These are phyloP conservation scores for Bryopsis sp. DNA, from an alignment of 139 green algal species.

Conservation along the genomic window DNA sequence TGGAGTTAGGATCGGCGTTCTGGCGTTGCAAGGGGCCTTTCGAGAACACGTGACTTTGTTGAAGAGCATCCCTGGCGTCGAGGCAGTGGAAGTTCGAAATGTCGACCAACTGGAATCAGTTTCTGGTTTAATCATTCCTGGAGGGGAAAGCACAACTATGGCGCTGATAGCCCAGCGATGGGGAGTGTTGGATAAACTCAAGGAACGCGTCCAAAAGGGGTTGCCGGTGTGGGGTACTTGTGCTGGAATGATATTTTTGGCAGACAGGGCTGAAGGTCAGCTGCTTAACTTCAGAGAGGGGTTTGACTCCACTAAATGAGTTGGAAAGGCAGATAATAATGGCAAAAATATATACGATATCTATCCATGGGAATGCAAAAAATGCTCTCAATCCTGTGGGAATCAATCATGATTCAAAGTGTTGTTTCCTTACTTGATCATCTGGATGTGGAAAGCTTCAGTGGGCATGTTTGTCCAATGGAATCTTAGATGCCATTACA, in stretches of 20 bases:
- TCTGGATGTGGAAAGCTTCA: no score
- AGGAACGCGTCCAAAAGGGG: slow-evolving; percentile 45
- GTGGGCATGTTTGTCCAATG: no score
- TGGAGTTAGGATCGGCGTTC: slow-evolving; percentile 61
- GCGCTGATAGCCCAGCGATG: slow-evolving; percentile 76
- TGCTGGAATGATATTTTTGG: slow-evolving; percentile 96
- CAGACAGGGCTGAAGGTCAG: slow-evolving; percentile 56
- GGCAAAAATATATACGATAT: no score
- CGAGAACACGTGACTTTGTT: slow-evolving; percentile 76
- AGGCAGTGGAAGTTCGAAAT: slow-evolving; percentile 76
- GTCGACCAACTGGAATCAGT: slow-evolving; percentile 62
- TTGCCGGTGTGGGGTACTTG: slow-evolving; percentile 95
- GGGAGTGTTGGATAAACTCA: slow-evolving; percentile 72
- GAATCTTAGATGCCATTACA: no score
- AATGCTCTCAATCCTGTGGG: no score
- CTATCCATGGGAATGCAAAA: no score
- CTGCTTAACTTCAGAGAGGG: neutral
- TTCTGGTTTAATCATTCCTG: slow-evolving; percentile 84
- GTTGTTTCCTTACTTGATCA: no score
- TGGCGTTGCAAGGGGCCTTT: slow-evolving; percentile 88
- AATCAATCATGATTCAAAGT: no score
- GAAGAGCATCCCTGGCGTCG: slow-evolving; percentile 40
- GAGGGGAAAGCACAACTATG: slow-evolving; percentile 92
- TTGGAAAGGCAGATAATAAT: no score
- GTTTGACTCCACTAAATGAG: neutral